Percentiles rank a stretch among this genome's conserved stretches.
These are phyloP conservation scores for Erucastrum elatum DNA, from an alignment of 345 rosid genomes.

Conservation along the genomic window DNA sequence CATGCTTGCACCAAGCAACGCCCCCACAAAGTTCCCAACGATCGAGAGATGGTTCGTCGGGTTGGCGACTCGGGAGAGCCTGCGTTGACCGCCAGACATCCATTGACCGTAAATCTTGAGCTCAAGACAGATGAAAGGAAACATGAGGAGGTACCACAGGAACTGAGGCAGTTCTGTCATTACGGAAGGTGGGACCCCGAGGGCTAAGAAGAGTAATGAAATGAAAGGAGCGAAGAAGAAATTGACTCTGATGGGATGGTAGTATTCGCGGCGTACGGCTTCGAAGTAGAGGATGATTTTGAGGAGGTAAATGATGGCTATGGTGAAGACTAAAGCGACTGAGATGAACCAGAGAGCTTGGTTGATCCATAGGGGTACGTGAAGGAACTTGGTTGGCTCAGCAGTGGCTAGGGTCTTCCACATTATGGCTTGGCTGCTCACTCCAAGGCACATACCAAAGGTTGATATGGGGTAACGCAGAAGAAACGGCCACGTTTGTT, in stretches of 20 bases:
- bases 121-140: constrained; percentile 68
- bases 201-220: constrained; percentile 67
- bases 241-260: constrained; percentile 82
- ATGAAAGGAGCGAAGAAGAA: constrained; percentile 93
- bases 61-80: constrained; percentile 82
- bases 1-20: constrained; percentile 78
- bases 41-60: constrained; percentile 79
- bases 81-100: constrained; percentile 88
- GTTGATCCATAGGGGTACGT: constrained; percentile 47
- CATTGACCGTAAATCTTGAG: constrained; percentile 87
- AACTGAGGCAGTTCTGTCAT: constrained; percentile 38
- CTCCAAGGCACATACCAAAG: constrained; percentile 88
- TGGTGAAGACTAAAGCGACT: constrained; percentile 45
- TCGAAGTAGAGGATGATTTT: constrained; percentile 68
- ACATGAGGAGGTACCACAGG: constrained; percentile 80
- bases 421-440: constrained; percentile 84
- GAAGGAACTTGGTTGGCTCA: constrained; percentile 61
- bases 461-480: constrained; percentile 71
- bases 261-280: constrained; percentile 82
- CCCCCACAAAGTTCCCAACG: constrained; percentile 86
- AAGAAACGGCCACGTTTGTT: constrained; percentile 79
- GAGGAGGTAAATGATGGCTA: constrained; percentile 52
- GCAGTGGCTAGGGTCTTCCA: constrained; percentile 74
- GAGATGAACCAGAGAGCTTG: constrained; percentile 61
- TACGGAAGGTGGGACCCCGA: constrained; percentile 64